phyloP scores from a whole-genome alignment of 148 eudicot genomes.

The Selenicereus undatus region DNA sequence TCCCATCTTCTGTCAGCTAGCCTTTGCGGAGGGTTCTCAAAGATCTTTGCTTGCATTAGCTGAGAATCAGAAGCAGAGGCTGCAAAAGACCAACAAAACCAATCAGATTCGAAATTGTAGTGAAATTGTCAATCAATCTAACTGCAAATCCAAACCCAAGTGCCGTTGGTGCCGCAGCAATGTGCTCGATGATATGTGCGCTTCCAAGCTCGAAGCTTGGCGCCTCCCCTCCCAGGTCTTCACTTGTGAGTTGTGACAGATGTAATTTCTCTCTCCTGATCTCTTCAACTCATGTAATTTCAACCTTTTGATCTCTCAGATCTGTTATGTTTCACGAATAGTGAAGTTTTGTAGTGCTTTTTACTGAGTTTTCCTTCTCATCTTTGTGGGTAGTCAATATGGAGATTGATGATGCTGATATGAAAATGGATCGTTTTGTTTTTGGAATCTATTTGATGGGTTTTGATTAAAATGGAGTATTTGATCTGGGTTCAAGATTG shows the following conservation, averaged over 20 bases:
- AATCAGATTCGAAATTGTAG: slow-evolving; percentile 41
- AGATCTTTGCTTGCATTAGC: slow-evolving; percentile 18
- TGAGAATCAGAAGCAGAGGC: not conserved
- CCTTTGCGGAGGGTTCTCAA: slow-evolving; percentile 2
- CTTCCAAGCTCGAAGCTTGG: slow-evolving; percentile 56
- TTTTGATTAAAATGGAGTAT: not conserved
- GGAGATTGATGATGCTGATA: not conserved
- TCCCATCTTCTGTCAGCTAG: not conserved
- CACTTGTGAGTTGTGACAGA: slow-evolving; percentile 30
- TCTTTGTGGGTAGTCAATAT: not conserved
- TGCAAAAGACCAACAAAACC: slow-evolving; percentile 18
- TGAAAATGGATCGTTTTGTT: not conserved
- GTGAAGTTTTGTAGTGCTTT: not conserved
- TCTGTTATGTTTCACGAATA: not conserved
- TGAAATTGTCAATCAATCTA: slow-evolving; percentile 29
- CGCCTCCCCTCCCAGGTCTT: slow-evolving; percentile 72
- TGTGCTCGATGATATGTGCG: slow-evolving; percentile 56
- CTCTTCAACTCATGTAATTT: not conserved
- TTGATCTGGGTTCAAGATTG: not conserved
- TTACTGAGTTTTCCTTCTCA: not conserved
- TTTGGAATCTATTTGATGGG: not conserved
- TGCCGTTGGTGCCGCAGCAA: slow-evolving; percentile 74
- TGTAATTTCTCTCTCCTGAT: not conserved
- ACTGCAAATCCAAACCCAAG: slow-evolving; percentile 35
- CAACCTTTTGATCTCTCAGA: not conserved